phyloP scores from a whole-genome alignment of 2,329 filamentous ascomycete genomes.

The Rhynchosporium agropyri region DNA sequence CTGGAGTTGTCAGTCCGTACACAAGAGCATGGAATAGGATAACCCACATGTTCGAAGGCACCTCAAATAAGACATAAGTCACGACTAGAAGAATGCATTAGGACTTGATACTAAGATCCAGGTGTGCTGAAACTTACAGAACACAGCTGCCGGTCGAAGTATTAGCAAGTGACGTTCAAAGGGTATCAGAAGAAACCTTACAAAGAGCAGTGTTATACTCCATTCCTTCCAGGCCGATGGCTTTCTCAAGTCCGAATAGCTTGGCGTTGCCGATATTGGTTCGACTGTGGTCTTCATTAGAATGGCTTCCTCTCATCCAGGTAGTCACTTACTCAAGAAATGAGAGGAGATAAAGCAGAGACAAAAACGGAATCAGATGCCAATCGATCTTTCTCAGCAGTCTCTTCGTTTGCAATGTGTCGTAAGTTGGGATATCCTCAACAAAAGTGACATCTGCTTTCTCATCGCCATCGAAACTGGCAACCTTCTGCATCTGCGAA shows the following conservation, averaged over 20 bases:
- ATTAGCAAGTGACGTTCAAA: slow-evolving; percentile 37
- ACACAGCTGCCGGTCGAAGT: slow-evolving; percentile 9
- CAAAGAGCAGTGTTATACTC: slow-evolving; percentile 62
- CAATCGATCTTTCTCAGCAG: slow-evolving; percentile 55
- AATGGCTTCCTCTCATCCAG: slow-evolving; percentile 47
- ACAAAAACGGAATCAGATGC: slow-evolving; percentile 66
- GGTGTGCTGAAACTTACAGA: slow-evolving; percentile 17
- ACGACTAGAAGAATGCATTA: slow-evolving; percentile 2
- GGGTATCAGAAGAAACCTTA: slow-evolving; percentile 47
- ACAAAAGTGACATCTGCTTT: slow-evolving; percentile 17
- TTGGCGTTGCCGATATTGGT: slow-evolving; percentile 71
- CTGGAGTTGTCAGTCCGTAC: background rate
- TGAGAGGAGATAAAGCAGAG: slow-evolving; percentile 64
- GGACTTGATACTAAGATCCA: background rate
- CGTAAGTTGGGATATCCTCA: slow-evolving; percentile 15
- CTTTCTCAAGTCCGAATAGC: slow-evolving; percentile 19
- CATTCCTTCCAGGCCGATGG: slow-evolving; percentile 63
- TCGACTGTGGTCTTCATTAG: slow-evolving; percentile 13
- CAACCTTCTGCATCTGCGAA: slow-evolving; percentile 5
- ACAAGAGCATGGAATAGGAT: background rate
- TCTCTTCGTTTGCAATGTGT: slow-evolving; percentile 17
- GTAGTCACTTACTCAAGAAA: slow-evolving; percentile 65
- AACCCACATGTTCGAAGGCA: slow-evolving; percentile 21
- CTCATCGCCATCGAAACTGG: slow-evolving; percentile 7
- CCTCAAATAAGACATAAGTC: slow-evolving; percentile 21